Base-by-base conservation (phyloP, 805 yeast species). In the Teunomyces funiuensis region DNA sequence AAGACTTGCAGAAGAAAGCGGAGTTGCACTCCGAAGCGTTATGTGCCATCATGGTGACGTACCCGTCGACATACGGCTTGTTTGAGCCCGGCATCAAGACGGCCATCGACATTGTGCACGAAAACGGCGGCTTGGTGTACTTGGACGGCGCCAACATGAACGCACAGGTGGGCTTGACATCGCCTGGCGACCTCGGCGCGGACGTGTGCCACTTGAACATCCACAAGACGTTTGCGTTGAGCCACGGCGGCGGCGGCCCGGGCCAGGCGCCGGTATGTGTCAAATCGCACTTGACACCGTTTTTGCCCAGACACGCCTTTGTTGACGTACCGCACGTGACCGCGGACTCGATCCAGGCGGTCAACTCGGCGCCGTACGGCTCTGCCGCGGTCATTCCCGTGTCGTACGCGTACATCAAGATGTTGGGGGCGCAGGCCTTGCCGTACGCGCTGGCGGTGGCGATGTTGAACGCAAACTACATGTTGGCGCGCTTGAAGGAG, bases 241-340 rank as follows among this genome's bases (percentile, higher is more conserved):
- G 97, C 41, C 99, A 93, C 58, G 99, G 99, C 58, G 99, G 99
- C 60, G 99, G 99, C 61, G 99, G 99, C 31, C 99, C 99, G 30
- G 99, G 98, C 60, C 95, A 89, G 56, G 99, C 97, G 14, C 98
- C 98, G 39, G 93, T 93, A 49, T 88, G 98, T 75, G 98, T 91
- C 43, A 83, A 82, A 52, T 69, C 75, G 37, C 96, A 88, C 63
- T 73, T 93, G 54, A 77, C 75, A 33, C 87, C 88, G 40, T 89
- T 79, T 66, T 75, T 93, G 54, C 99, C 99, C 34, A 71, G 73
- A 10, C 97, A 93, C 65, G 76, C 78, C 16, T 71, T 85, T 29
- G 72, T 79, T 11, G 53, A 65, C 18, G 76, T 82, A 54, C 80
- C 83, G 2, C 71, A 62, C 46, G 59, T 70, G 19, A 65, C 73